Base-by-base conservation (phyloP, 495 filamentous ascomycete genomes). In the Penicillium steckii region DNA sequence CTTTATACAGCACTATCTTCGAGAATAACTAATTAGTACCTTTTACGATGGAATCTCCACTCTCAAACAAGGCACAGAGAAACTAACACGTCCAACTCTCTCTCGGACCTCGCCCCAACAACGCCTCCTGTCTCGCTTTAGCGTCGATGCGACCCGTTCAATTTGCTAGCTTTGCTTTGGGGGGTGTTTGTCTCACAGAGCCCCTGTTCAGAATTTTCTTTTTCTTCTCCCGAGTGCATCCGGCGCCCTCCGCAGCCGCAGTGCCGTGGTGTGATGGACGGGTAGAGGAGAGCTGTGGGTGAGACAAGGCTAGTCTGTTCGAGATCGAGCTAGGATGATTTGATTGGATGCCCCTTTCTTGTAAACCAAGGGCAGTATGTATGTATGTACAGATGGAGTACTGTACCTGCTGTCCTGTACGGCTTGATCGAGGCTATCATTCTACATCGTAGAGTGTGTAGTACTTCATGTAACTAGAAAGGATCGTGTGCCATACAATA, bases 1-100 rank as follows among this genome's bases (percentile, higher is more conserved):
- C n/a, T n/a, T n/a, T n/a, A n/a, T n/a, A n/a, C n/a, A n/a, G n/a
- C n/a, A n/a, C n/a, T n/a, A n/a, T n/a, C n/a, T n/a, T n/a, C n/a
- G n/a, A n/a, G n/a, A n/a, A n/a, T n/a, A n/a, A n/a, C n/a, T n/a
- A n/a, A n/a, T n/a, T n/a, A n/a, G n/a, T n/a, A n/a, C n/a, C n/a
- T n/a, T n/a, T n/a, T n/a, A n/a, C n/a, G n/a, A n/a, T n/a, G n/a
- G n/a, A n/a, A n/a, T n/a, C n/a, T n/a, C n/a, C n/a, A n/a, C n/a
- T n/a, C n/a, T n/a, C n/a, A 60, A 63, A 60, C 53, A 63, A 53
- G 60, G 60, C 60, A 63, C 46, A 44, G 45, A 15, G 27, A 60
- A 47, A 30, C 55, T 55, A 58, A 53, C 27, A 17, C 25, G 10
- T 37, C 22, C 29, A 52, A 54, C 48, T 50, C 50, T 61, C 53